These are phyloP conservation scores for Setaria viridis DNA, from an alignment of 202 grass and related monocot species.

Conservation along the genomic window DNA sequence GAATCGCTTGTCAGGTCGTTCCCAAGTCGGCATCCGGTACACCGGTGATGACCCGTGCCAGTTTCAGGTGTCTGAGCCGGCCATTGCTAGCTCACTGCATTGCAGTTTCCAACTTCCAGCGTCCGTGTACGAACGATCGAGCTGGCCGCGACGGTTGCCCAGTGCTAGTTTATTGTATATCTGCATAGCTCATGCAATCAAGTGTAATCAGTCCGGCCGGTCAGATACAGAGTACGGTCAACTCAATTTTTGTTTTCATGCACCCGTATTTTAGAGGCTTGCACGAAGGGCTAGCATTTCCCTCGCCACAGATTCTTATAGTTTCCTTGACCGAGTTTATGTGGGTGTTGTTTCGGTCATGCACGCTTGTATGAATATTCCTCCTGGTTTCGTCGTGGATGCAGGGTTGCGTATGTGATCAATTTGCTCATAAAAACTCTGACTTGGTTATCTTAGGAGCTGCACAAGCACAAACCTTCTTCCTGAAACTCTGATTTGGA, in stretches of 20 bases:
- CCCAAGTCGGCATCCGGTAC: conserved; percentile 31
- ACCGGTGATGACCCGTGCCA: neutral
- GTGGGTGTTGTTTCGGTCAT: neutral
- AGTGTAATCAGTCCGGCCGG: neutral
- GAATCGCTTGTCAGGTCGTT: conserved; percentile 18
- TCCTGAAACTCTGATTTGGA: neutral
- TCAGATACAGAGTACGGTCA: conserved; percentile 18
- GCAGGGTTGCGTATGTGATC: neutral
- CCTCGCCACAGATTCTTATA: neutral
- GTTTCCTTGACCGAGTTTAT: conserved; percentile 25
- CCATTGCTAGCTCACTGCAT: neutral
- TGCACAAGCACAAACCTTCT: neutral
- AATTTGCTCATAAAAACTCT: neutral
- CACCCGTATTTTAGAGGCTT: neutral
- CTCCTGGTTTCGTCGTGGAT: neutral
- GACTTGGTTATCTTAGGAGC: conserved; percentile 31
- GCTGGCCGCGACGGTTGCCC: conserved; percentile 18
- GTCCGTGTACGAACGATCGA: neutral
- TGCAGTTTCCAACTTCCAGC: neutral
- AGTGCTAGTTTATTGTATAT: neutral
- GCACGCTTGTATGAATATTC: conserved; percentile 9
- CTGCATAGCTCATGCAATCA: neutral
- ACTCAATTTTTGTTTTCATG: neutral
- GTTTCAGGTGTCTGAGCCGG: neutral
- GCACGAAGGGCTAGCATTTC: conserved; percentile 27